Conservation (phyloP, 108 stramenopile species). For the Chaetoceros muelleri region DNA sequence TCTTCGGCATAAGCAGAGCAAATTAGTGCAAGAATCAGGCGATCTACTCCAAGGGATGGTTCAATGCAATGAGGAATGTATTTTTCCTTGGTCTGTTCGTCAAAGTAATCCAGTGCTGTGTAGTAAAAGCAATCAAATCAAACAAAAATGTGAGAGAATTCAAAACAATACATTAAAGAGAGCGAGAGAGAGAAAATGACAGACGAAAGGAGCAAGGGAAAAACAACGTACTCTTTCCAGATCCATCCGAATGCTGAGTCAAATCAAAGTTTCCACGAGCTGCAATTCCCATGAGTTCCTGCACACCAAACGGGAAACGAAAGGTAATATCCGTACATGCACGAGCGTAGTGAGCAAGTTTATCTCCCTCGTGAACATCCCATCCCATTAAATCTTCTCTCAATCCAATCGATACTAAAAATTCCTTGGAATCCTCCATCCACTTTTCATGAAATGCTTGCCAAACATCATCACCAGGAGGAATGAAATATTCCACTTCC, state of each 20-base stretch:
- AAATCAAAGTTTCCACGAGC: constrained; percentile 95
- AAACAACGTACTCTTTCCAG: constrained; percentile 78
- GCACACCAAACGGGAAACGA: constrained; percentile 90
- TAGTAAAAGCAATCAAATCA: not conserved
- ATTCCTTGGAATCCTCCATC: constrained; percentile 67
- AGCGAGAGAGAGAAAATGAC: constrained; percentile 1
- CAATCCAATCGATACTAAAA: constrained; percentile 68
- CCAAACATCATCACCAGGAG: constrained; percentile 84
- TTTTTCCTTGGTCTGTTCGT: constrained; percentile 82
- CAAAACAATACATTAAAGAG: not conserved
- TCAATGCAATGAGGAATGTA: constrained; percentile 96
- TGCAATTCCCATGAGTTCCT: constrained; percentile 97
- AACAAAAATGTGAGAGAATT: constrained; percentile 3
- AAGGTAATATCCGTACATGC: constrained; percentile 98
- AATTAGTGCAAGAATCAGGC: constrained; percentile 84
- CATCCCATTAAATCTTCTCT: constrained; percentile 77
- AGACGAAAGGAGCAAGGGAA: too few relatives aligned
- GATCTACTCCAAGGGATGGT: constrained; percentile 91
- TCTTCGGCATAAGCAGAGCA: constrained; percentile 92
- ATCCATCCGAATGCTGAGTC: constrained; percentile 77
- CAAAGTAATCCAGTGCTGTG: constrained; percentile 84
- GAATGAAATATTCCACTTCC: constrained; percentile 94
- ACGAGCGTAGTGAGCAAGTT: constrained; percentile 93
- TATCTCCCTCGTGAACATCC: constrained; percentile 84
- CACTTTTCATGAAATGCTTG: constrained; percentile 67